Percentiles rank a stretch among this genome's conserved stretches.
These are phyloP conservation scores for Phialophora expanda DNA, from an alignment of 2,329 filamentous ascomycete genomes.

Conservation along the genomic window DNA sequence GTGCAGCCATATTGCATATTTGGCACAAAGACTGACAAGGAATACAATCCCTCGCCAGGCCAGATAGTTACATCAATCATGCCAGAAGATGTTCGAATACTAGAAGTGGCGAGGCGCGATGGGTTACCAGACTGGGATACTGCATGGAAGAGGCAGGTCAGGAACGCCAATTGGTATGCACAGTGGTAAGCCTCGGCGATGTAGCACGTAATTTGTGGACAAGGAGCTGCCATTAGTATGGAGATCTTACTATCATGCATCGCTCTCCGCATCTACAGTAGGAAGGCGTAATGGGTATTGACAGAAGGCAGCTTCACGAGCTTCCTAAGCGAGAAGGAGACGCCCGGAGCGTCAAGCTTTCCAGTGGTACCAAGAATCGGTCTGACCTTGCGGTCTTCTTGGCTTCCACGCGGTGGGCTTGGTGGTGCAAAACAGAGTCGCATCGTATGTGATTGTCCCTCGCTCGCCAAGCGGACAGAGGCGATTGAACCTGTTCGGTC, in stretches of 20 bases:
- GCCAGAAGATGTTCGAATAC: background rate
- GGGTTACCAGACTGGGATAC: background rate
- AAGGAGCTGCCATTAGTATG: background rate
- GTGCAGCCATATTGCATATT: conserved; percentile 7
- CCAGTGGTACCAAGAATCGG: conserved; percentile 12
- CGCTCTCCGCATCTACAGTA: background rate
- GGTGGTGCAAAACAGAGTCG: conserved; percentile 16
- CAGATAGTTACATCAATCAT: conserved; percentile 10
- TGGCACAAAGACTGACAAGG: background rate
- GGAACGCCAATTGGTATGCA: conserved; percentile 1
- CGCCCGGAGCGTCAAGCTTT: conserved; percentile 7
- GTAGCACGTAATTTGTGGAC: background rate
- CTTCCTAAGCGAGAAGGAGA: conserved; percentile 9
- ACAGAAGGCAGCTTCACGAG: conserved; percentile 5
- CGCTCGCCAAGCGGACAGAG: conserved; percentile 2
- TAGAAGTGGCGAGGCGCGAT: background rate
- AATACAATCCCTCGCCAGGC: background rate
- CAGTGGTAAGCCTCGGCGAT: background rate
- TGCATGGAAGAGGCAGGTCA: conserved; percentile 1
- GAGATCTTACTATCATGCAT: background rate
- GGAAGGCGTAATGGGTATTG: background rate
- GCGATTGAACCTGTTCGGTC: background rate
- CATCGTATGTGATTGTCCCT: conserved; percentile 9
- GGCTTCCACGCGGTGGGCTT: conserved; percentile 5
- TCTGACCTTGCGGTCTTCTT: conserved; percentile 17